Evolutionary conservation across 192 early-diverging fungal genomes (phyloP).

Genomic region (Umbelopsis ramanniana): DNA sequence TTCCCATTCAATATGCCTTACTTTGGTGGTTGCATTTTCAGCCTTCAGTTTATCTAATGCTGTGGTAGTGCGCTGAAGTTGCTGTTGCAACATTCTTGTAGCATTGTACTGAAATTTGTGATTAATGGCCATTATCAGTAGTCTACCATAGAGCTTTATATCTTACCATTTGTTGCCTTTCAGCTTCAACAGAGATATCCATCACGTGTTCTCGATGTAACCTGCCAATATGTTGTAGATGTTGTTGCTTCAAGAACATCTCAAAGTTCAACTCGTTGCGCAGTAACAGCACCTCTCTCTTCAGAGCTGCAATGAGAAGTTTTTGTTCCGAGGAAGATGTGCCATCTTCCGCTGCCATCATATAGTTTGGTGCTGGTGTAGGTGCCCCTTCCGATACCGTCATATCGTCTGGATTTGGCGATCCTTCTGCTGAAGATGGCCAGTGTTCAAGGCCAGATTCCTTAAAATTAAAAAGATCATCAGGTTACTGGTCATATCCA

Average conservation of each 20-base stretch:
- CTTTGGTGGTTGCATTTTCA: conserved; percentile 48
- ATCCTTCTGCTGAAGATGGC: neutral
- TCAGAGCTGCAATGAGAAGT: conserved; percentile 43
- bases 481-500: neutral
- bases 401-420: neutral
- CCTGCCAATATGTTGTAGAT: conserved; percentile 62
- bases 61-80: conserved; percentile 45
- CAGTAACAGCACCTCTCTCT: conserved; percentile 56
- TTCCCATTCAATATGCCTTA: conserved; percentile 61
- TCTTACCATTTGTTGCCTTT: conserved; percentile 49
- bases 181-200: conserved; percentile 58
- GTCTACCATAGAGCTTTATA: neutral
- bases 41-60: conserved; percentile 51
- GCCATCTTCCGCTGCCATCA: conserved; percentile 7
- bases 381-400: conserved; percentile 5
- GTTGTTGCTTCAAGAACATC: conserved; percentile 63
- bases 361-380: conserved; percentile 6
- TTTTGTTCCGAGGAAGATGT: conserved; percentile 26
- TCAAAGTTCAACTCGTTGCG: conserved; percentile 67
- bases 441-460: conserved; percentile 25
- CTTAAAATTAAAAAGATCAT: neutral
- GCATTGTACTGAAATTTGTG: conserved; percentile 46
- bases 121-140: neutral
- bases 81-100: conserved; percentile 48
- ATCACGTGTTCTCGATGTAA: conserved; percentile 60